Base-by-base conservation (phyloP, 1,139 yeast species). In the Candida tetrigidarum region DNA sequence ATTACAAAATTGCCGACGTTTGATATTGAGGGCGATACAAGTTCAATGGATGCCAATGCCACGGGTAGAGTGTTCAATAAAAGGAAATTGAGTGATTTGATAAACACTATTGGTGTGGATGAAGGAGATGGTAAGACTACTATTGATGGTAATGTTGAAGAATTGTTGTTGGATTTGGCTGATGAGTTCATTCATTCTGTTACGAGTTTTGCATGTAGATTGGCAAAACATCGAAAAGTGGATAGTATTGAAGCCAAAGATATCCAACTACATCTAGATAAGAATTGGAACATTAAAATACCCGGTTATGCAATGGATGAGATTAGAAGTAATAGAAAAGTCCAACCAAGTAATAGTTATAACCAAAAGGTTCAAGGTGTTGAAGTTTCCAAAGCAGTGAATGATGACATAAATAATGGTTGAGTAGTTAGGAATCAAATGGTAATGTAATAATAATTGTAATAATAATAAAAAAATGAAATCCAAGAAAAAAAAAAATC, bases 261-360 rank as follows among this genome's bases (percentile, higher is more conserved):
- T 63, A 80, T 95, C 42, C 99, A 95, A 65, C 69, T 93, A 46
- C 97, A 93, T 63, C 72, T 93, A 56, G 99, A 93, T 59, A 82
- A 91, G 54, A 93, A 92, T 62, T 93, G 98, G 98, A 92, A 92
- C 64, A 91, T 93, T 48, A 81, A 96, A 54, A 81, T 93, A 23
- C 98, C 99, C 0, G 99, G 99, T 2, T 90, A 84, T 63, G 83
- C 96, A n/a, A 83, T 91, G 57, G 99, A 93, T 65, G 98, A 92
- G 58, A 86, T 92, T 40, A 77, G 97, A 55, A 81, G 88, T 51
- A 85, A 91, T 18, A 75, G 97, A 53, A 87, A 88, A 62, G 84
- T 90, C 76, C 85, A 80, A 46, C 96, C 98, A 4, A 84, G 88
- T 37, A 65, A 77, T 23, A 67, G 81, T 26, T 93, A 93, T 60